phyloP scores from a whole-genome alignment of 108 stramenopile species.

The Pseudonitzschia pungens region DNA sequence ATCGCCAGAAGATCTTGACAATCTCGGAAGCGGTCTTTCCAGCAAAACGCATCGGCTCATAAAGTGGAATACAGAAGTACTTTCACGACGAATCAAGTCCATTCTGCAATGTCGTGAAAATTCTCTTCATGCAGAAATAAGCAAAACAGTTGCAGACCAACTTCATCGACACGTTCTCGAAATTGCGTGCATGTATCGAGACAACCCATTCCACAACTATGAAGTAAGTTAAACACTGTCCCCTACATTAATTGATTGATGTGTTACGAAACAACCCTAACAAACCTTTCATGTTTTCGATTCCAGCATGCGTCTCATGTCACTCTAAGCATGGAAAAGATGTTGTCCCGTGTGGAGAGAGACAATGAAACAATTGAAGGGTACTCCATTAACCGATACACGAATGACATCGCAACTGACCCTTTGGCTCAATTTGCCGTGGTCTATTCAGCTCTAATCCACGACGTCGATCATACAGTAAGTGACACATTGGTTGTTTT shows the following conservation, averaged over 20 bases:
- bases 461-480: slow-evolving; percentile 50
- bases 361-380: background rate
- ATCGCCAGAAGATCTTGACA: background rate
- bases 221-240: slow-evolving; percentile 14
- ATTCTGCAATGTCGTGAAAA: background rate
- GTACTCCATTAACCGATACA: background rate
- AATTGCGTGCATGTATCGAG: slow-evolving; percentile 38
- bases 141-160: slow-evolving; percentile 17
- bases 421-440: slow-evolving; percentile 48
- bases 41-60: slow-evolving; percentile 18
- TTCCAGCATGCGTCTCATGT: slow-evolving; percentile 29
- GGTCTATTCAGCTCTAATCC: slow-evolving; percentile 61
- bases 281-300: background rate
- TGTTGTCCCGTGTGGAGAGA: background rate
- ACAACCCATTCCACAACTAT: slow-evolving; percentile 51
- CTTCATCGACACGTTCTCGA: slow-evolving; percentile 25
- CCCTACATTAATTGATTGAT: too few relatives aligned
- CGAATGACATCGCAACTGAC: slow-evolving; percentile 55
- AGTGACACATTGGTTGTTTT: background rate
- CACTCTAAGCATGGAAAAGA: slow-evolving; percentile 20
- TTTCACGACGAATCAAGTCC: background rate
- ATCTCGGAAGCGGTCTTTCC: background rate
- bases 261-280: too few relatives aligned
- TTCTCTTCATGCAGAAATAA: slow-evolving; percentile 4
- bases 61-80: slow-evolving; percentile 24